A percentile compares a stretch with the other conserved stretches of the same genome.
Evolutionary conservation across 1,139 yeast species (phyloP).

Genomic region (Schwanniomyces etchellsii): DNA sequence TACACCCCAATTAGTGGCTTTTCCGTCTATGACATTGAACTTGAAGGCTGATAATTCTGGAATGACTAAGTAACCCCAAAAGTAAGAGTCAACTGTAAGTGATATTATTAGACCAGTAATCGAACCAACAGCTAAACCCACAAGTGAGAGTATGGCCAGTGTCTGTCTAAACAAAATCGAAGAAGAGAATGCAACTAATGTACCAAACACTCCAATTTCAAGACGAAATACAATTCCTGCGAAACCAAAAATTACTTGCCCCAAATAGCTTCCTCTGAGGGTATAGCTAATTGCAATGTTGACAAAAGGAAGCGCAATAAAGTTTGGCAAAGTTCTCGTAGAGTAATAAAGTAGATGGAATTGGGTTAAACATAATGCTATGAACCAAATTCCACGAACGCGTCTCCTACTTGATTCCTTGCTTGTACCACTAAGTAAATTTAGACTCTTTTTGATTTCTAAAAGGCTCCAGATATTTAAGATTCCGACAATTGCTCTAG

Average conservation of each 20-base stretch:
- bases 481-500: constrained; percentile 50
- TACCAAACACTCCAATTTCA: constrained; percentile 62
- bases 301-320: constrained; percentile 74
- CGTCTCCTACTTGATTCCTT: constrained; percentile 14
- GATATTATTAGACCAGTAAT: constrained; percentile 48
- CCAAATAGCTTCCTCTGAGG: constrained; percentile 46
- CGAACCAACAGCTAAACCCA: constrained; percentile 48
- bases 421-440: constrained; percentile 19
- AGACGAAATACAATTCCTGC: constrained; percentile 65
- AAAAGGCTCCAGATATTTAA: constrained; percentile 33
- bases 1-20: constrained; percentile 76
- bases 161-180: constrained; percentile 39
- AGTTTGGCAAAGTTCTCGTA: constrained; percentile 81
- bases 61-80: constrained; percentile 55
- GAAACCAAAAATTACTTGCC: constrained; percentile 56
- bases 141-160: constrained; percentile 26
- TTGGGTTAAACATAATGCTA: constrained; percentile 54
- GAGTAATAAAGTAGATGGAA: constrained; percentile 78
- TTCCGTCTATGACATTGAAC: constrained; percentile 71
- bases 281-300: constrained; percentile 49
- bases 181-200: constrained; percentile 39
- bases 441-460: constrained; percentile 20
- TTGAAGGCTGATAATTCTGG: constrained; percentile 75
- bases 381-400: constrained; percentile 51
- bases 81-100: constrained; percentile 59